phyloP scores from a whole-genome alignment of 148 eudicot species.

The Silene latifolia region DNA sequence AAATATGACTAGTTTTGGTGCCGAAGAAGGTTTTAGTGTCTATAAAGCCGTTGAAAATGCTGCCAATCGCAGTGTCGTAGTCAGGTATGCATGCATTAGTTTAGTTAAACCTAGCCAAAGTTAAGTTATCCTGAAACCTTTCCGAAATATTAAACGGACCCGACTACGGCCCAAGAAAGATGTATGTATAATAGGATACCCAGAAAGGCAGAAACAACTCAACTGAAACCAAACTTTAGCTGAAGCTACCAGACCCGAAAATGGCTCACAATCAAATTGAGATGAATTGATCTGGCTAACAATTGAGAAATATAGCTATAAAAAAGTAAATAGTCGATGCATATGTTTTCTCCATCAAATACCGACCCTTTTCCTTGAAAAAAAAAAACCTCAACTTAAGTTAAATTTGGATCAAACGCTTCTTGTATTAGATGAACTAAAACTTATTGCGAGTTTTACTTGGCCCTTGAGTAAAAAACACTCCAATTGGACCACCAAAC shows the following conservation, averaged over 20 bases:
- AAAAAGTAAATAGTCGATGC: neutral
- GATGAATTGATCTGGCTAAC: neutral
- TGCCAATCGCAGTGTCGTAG: slow-evolving; percentile 61
- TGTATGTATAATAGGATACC: no score
- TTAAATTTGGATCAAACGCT: neutral
- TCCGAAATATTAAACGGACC: neutral
- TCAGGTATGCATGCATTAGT: slow-evolving; percentile 44
- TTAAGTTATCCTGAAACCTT: neutral
- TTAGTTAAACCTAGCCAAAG: neutral
- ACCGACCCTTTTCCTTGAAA: neutral
- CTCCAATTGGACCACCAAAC: neutral
- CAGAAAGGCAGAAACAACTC: no score
- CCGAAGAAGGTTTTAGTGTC: slow-evolving; percentile 58
- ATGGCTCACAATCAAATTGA: neutral
- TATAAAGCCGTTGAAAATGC: slow-evolving; percentile 69
- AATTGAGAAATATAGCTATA: neutral
- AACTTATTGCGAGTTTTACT: neutral
- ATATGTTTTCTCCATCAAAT: neutral
- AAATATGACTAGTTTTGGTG: slow-evolving; percentile 70
- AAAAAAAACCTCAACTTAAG: neutral
- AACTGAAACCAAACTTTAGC: neutral
- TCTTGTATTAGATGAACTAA: neutral
- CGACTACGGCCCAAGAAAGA: neutral
- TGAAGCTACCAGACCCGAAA: neutral
- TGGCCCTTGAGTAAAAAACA: neutral